A percentile compares a stretch with the other conserved stretches of the same genome.
Evolutionary conservation across 305 asterid genomes (phyloP).

Genomic region (Andrographis paniculata): DNA sequence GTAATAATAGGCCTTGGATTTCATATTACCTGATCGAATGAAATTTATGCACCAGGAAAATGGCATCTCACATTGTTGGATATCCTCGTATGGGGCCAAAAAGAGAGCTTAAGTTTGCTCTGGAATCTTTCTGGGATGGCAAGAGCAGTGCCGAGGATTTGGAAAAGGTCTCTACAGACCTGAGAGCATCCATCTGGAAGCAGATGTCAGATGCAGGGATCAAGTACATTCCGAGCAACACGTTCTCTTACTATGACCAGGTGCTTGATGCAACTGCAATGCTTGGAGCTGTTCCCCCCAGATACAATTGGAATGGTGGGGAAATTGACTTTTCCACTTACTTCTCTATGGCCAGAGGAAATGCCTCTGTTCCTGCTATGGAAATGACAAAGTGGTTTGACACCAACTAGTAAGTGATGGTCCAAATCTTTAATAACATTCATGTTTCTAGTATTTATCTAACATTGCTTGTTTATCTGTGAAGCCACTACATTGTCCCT

Average conservation of each 20-base stretch:
- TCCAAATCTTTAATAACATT: background rate
- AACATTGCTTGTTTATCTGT: constrained; percentile 13
- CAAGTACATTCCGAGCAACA: constrained; percentile 84
- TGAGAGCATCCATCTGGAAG: constrained; percentile 81
- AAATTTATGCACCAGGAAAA: no score
- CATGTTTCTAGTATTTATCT: background rate
- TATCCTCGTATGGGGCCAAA: constrained; percentile 92
- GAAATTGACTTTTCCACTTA: constrained; percentile 71
- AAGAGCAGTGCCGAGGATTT: constrained; percentile 75
- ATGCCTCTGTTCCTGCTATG: constrained; percentile 87
- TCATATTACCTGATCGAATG: no score
- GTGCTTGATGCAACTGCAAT: constrained; percentile 72
- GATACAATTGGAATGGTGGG: constrained; percentile 77
- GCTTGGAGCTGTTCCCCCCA: constrained; percentile 83
- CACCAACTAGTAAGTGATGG: constrained; percentile 76
- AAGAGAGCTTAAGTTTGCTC: constrained; percentile 87
- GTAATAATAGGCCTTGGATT: no score
- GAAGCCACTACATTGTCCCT: constrained; percentile 90
- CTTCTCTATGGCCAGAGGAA: constrained; percentile 92
- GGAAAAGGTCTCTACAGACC: constrained; percentile 67
- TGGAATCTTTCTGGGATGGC: constrained; percentile 89
- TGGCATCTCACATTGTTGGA: constrained; percentile 87
- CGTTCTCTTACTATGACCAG: constrained; percentile 77
- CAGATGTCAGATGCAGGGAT: constrained; percentile 75
- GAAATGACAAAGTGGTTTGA: constrained; percentile 97